These are phyloP conservation scores for Arbutus unedo DNA, from an alignment of 148 eudicot species.

Conservation along the genomic window DNA sequence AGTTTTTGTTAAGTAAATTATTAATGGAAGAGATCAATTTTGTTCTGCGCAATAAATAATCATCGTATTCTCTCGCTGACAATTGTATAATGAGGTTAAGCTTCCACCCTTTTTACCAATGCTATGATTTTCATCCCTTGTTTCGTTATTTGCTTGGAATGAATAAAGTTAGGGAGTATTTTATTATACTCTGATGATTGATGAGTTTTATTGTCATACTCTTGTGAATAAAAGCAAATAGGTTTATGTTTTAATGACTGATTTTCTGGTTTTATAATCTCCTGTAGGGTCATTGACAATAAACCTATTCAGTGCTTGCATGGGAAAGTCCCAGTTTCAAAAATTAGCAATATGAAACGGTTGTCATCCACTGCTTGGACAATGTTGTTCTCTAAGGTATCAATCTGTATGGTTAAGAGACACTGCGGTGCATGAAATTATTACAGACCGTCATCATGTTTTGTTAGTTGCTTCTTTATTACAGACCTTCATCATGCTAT, in stretches of 20 bases:
- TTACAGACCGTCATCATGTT: neutral
- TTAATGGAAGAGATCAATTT: neutral
- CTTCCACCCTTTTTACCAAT: neutral
- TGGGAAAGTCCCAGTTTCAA: constrained; percentile 82
- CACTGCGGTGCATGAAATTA: neutral
- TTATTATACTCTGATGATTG: constrained; percentile 6
- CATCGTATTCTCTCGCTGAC: neutral
- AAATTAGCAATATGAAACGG: constrained; percentile 63
- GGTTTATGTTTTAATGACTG: constrained; percentile 7
- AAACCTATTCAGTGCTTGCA: constrained; percentile 66
- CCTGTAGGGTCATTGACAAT: constrained; percentile 75
- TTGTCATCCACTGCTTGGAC: constrained; percentile 83
- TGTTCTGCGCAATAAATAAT: neutral
- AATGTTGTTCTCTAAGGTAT: constrained; percentile 69
- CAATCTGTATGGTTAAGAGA: neutral
- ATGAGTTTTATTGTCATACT: neutral
- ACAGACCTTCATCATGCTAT: neutral
- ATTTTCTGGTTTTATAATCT: constrained; percentile 19
- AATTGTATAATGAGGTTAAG: neutral
- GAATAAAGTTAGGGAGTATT: constrained; percentile 1
- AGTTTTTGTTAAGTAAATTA: constrained; percentile 12
- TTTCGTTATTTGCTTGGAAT: constrained; percentile 9
- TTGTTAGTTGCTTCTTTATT: neutral
- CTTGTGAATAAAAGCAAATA: neutral
- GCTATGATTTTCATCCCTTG: neutral